Evolutionary conservation across 2,329 filamentous ascomycete genomes (phyloP).

Genomic region (Mycosphaerella sp.): DNA sequence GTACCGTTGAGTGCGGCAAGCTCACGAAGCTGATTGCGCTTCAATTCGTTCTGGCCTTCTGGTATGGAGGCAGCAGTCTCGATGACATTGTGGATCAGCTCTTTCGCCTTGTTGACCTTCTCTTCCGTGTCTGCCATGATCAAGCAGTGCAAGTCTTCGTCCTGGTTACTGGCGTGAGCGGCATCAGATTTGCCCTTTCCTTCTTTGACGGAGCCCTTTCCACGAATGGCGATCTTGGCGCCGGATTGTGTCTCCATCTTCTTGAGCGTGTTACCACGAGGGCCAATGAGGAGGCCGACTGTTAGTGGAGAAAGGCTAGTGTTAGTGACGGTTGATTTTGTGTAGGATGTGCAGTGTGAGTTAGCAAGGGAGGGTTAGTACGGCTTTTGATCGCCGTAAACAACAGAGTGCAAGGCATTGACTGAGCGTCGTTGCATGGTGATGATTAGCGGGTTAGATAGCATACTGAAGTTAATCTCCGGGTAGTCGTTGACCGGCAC

Average conservation of each 20-base stretch:
- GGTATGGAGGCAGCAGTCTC: constrained; percentile 98
- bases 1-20: constrained; percentile 98
- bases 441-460: constrained; percentile 82
- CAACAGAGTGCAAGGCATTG: constrained; percentile 20
- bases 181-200: constrained; percentile 98
- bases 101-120: constrained; percentile 99
- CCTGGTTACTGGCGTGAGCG: constrained; percentile 98
- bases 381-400: constrained; percentile 33
- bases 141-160: constrained; percentile 96
- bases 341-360: constrained; percentile 19
- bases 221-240: constrained; percentile 98
- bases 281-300: constrained; percentile 99
- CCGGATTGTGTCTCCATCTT: constrained; percentile 98
- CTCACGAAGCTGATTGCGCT: constrained; percentile 96
- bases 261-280: constrained; percentile 98
- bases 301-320: constrained; percentile 74
- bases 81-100: constrained; percentile 96
- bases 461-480: constrained; percentile 99
- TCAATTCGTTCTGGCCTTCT: constrained; percentile 97
- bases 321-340: constrained; percentile 49
- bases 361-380: constrained; percentile 30
- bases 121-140: constrained; percentile 99
- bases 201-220: constrained; percentile 99
- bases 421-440: constrained; percentile 23
- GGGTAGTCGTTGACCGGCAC: constrained; percentile 99